phyloP scores from a whole-genome alignment of 2,329 filamentous ascomycete species.

The Fusarium coffeatum region DNA sequence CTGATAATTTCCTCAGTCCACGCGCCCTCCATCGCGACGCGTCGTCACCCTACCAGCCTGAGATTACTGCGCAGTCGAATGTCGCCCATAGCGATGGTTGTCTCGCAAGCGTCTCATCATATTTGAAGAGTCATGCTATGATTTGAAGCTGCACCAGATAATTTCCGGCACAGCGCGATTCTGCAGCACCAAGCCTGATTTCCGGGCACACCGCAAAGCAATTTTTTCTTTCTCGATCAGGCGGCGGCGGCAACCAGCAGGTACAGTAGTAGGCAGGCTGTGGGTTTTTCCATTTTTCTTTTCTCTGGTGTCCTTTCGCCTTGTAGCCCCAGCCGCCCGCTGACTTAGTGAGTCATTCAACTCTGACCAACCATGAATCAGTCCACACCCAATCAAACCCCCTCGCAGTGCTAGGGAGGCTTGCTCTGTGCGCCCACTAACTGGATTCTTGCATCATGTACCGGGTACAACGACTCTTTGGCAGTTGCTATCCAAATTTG shows the following conservation, averaged over 20 bases:
- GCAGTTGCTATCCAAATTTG: constrained; percentile 9
- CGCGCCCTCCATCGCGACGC: constrained; percentile 34
- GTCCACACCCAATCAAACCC: constrained; percentile 34
- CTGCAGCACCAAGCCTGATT: constrained; percentile 18
- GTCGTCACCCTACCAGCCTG: constrained; percentile 25
- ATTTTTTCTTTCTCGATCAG: constrained; percentile 21
- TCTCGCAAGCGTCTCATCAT: constrained; percentile 44
- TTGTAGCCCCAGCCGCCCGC: constrained; percentile 34
- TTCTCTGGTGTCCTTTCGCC: constrained; percentile 18
- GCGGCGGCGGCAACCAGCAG: constrained; percentile 21
- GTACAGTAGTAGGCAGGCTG: constrained; percentile 15
- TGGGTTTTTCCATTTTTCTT: constrained; percentile 42
- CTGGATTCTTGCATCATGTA: constrained; percentile 47
- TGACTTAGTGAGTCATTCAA: constrained; percentile 46
- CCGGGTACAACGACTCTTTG: constrained; percentile 33
- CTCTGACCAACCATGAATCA: constrained; percentile 41
- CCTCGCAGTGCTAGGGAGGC: constrained; percentile 43
- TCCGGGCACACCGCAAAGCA: constrained; percentile 34
- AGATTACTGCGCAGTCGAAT: constrained; percentile 5
- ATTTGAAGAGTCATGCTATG: constrained; percentile 27
- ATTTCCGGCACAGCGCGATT: constrained; percentile 3
- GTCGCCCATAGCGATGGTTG: constrained; percentile 14
- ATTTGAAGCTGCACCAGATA: constrained; percentile 6
- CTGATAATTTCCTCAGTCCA: constrained; percentile 33
- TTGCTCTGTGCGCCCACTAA: constrained; percentile 50